Conservation (phyloP, 2,329 filamentous ascomycete species). For the Bipolaris zeicola region DNA sequence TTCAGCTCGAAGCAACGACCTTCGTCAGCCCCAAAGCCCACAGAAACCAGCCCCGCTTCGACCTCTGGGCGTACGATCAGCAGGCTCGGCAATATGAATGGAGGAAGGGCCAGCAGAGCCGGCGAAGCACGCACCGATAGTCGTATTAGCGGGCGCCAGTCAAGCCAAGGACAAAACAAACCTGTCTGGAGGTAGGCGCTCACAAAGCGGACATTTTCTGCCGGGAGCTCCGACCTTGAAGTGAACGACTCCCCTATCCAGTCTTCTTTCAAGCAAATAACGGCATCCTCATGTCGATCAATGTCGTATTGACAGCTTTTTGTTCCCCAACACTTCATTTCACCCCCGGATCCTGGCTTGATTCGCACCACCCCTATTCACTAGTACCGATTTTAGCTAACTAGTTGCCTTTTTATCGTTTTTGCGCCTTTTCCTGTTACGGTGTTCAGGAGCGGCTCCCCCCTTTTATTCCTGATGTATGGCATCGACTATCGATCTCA, state of each 20-base stretch:
- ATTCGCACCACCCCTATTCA: constrained; percentile 13
- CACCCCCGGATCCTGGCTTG: constrained; percentile 24
- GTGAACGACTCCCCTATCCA: neutral
- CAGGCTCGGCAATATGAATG: constrained; percentile 32
- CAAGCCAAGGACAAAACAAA: constrained; percentile 30
- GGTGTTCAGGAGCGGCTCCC: neutral
- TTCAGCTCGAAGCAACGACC: constrained; percentile 39
- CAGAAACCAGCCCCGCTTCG: constrained; percentile 13
- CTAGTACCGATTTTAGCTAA: constrained; percentile 22
- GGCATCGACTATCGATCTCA: constrained; percentile 11
- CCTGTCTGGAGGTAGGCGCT: constrained; percentile 34
- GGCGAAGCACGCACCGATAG: constrained; percentile 30
- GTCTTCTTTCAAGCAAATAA: constrained; percentile 1
- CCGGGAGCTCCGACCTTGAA: neutral
- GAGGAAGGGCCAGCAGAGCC: constrained; percentile 29
- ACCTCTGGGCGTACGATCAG: constrained; percentile 29
- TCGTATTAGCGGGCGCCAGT: constrained; percentile 31
- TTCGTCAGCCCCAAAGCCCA: constrained; percentile 26
- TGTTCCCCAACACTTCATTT: constrained; percentile 14
- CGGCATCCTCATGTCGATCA: constrained; percentile 5
- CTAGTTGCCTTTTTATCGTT: neutral
- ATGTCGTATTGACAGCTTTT: neutral
- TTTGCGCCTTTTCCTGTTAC: neutral
- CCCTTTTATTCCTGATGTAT: constrained; percentile 4
- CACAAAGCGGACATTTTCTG: constrained; percentile 15